Percentiles rank a stretch among this genome's conserved stretches.
These are phyloP conservation scores for Lumnitzera littorea DNA, from an alignment of 345 rosid species.

Conservation along the genomic window DNA sequence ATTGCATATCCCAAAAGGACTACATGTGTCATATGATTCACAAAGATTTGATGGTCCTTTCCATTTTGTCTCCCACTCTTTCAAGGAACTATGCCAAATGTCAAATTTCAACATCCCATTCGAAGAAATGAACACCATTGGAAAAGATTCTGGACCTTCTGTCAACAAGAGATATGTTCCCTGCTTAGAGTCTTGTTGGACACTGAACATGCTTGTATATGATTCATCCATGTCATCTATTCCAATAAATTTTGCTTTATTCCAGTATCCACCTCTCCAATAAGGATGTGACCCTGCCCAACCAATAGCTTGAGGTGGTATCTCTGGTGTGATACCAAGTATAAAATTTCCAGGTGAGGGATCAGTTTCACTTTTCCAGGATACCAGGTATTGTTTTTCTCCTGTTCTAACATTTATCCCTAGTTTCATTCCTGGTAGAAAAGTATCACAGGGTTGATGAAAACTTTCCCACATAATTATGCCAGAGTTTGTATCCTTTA, in stretches of 20 bases:
- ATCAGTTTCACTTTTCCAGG: conserved; percentile 20
- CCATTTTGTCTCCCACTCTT: conserved; percentile 9
- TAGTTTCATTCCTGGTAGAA: conserved; percentile 25
- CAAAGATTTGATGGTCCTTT: conserved; percentile 17
- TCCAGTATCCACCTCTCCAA: neutral
- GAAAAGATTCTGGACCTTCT: neutral
- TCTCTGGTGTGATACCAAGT: conserved; percentile 12
- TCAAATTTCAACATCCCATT: conserved; percentile 1
- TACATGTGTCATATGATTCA: conserved; percentile 17
- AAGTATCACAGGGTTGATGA: conserved; percentile 26
- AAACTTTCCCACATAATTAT: conserved; percentile 23
- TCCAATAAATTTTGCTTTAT: no score
- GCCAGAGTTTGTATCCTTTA: conserved; percentile 1
- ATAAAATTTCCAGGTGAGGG: conserved; percentile 19
- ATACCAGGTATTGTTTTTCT: conserved; percentile 7
- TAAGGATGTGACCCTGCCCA: neutral
- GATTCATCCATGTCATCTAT: no score
- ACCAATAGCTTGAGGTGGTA: conserved; percentile 20
- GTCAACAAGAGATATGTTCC: no score
- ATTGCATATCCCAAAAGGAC: conserved; percentile 15
- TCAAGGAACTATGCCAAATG: conserved; percentile 8
- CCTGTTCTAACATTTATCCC: conserved; percentile 14
- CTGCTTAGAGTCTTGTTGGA: no score
- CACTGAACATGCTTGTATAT: no score
- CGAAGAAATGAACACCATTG: conserved; percentile 9